Evolutionary conservation across 2,329 filamentous ascomycete genomes (phyloP).

Genomic region (Bipolaris oryzae): DNA sequence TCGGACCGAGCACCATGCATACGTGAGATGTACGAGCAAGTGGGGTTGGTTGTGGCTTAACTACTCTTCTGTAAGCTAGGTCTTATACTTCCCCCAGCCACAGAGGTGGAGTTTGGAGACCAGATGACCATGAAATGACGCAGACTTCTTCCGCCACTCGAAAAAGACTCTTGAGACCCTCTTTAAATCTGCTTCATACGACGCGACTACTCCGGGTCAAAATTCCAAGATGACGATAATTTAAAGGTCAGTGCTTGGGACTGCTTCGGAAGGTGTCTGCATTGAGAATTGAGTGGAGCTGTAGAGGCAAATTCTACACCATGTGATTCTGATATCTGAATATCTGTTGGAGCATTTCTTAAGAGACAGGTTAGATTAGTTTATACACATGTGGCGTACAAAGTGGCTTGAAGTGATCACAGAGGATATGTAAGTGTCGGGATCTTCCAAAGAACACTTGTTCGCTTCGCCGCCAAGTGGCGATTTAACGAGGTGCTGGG

Average conservation of each 20-base stretch:
- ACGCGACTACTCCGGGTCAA: neutral
- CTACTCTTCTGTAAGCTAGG: slow-evolving; percentile 1
- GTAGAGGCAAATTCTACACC: neutral
- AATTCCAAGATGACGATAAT: neutral
- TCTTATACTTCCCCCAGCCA: neutral
- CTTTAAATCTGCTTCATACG: neutral
- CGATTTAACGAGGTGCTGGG: neutral
- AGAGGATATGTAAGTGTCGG: neutral
- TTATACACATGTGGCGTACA: neutral
- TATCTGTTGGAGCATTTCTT: neutral
- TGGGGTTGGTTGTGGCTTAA: neutral
- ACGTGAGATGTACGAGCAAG: neutral
- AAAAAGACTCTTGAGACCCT: neutral
- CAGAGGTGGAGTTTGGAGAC: neutral
- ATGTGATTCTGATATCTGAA: neutral
- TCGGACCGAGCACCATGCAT: neutral
- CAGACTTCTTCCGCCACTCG: too few species aligned
- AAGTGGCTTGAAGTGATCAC: neutral
- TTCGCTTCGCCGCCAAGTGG: neutral
- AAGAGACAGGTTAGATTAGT: neutral
- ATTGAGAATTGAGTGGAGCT: neutral
- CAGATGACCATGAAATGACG: neutral
- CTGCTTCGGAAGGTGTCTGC: too few species aligned
- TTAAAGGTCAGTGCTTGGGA: neutral
- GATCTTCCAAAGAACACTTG: neutral